phyloP scores from a whole-genome alignment of 768 basidiomycete genomes.

The Lenzites betulinus region DNA sequence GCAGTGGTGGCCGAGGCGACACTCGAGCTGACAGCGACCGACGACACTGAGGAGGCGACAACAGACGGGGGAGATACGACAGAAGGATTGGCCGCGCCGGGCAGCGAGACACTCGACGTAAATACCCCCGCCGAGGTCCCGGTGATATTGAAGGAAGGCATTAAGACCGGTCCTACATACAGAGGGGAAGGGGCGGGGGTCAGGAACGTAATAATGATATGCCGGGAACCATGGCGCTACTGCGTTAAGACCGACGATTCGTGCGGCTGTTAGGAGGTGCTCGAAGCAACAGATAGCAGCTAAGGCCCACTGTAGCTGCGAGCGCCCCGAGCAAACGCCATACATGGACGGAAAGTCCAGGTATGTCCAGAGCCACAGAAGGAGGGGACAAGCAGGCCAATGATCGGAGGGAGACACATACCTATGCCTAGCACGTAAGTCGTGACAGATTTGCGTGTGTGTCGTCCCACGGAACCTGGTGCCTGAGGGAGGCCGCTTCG shows the following conservation, averaged over 20 bases:
- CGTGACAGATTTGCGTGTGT: neutral
- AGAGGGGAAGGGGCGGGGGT: slow-evolving; percentile 9
- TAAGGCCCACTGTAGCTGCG: slow-evolving; percentile 21
- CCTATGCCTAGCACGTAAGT: neutral
- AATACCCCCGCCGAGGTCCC: slow-evolving; percentile 14
- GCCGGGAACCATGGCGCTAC: slow-evolving; percentile 8
- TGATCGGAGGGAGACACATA: neutral
- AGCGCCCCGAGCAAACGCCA: slow-evolving; percentile 17
- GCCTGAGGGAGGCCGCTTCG: slow-evolving; percentile 9
- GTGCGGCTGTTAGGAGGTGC: slow-evolving; percentile 8
- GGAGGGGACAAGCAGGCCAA: neutral
- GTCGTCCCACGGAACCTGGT: slow-evolving; percentile 3
- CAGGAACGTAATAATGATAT: slow-evolving; percentile 9
- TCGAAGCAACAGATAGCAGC: slow-evolving; percentile 18
- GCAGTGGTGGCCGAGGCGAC: neutral
- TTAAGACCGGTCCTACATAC: slow-evolving; percentile 10
- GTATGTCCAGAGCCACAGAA: neutral
- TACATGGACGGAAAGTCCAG: neutral
- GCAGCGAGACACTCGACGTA: neutral
- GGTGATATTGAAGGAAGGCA: slow-evolving; percentile 11
- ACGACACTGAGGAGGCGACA: neutral
- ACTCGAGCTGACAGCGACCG: neutral
- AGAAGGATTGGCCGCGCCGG: slow-evolving; percentile 6
- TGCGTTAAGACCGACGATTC: slow-evolving; percentile 13
- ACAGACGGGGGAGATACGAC: neutral